Percentiles rank a stretch among this genome's conserved stretches.
Evolutionary conservation across 331 rosid genomes (phyloP).

Genomic region (Acacia pycnantha): DNA sequence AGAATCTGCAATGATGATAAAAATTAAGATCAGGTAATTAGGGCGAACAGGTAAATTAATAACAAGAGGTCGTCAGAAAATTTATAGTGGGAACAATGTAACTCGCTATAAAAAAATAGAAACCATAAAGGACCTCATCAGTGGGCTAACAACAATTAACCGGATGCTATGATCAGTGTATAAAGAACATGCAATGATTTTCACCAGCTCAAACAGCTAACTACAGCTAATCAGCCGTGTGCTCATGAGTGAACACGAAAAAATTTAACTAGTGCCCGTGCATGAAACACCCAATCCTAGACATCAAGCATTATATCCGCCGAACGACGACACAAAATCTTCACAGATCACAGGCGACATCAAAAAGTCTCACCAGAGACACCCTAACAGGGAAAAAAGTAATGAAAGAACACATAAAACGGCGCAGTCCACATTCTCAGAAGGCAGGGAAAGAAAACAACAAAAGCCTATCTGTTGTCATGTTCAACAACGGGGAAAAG

Average conservation of each 20-base stretch:
- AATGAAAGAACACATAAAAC: background rate
- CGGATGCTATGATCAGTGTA: background rate
- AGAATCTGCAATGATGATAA: constrained; percentile 13
- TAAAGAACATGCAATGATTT: background rate
- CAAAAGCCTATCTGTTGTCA: background rate
- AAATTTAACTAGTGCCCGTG: no score
- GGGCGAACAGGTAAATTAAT: background rate
- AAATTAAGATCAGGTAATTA: background rate
- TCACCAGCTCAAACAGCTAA: background rate
- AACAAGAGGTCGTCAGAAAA: background rate
- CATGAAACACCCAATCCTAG: background rate
- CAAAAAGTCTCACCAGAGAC: background rate
- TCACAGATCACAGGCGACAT: no score
- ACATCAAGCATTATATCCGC: background rate
- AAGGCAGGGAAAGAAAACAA: background rate
- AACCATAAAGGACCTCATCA: background rate
- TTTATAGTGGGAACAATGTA: background rate
- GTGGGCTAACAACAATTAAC: no score
- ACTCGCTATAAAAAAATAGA: background rate
- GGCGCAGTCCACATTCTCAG: background rate
- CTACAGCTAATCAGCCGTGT: background rate
- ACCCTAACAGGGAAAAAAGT: background rate
- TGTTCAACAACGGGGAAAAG: background rate
- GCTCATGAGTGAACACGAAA: background rate
- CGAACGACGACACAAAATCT: background rate